Base-by-base conservation (phyloP, 352 stramenopile genomes). In the Phytophthora niederhauseri region DNA sequence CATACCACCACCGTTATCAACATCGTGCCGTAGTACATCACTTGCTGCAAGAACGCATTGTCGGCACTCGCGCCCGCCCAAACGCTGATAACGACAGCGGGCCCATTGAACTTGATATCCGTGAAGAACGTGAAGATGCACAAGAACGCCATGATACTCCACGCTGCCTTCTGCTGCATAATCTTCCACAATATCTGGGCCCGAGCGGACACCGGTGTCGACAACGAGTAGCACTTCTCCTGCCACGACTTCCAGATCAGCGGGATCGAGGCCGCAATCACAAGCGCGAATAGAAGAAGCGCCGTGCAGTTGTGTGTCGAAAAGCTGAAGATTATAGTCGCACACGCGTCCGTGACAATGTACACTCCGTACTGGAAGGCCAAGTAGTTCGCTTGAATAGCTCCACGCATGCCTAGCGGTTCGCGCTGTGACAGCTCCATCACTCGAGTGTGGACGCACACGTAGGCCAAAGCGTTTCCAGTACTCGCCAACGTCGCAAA, bases 1-100 rank as follows among this genome's bases (percentile, higher is more conserved):
- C 75, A 82, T 1, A 54, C 24, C 14, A 69, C 6, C 38, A 77
- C 48, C 6, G 75, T 75, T 9, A 75, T 2, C 8, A 82, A 22
- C 11, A 60, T 55, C 17, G 68, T 49, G n/a, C 61, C 38, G 53
- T 73, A 64, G 30, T 46, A 45, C 12, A 78, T 51, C 2, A 43
- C 9, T 28, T 67, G 66, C 4, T 57, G 50, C 48, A 68, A n/a
- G 24, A 78, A 50, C 14, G 41, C 45, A 28, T 72, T 64, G 56
- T 78, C 71, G 14, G 61, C 34, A 6, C 34, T 43, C 11, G 34
- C 34, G 15, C 34, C 34, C 11, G 34, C 34, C 34, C 34, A 43
- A 11, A 43, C 34, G 12, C 34, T 43, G 34, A 43, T 17, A 12
- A 43, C 34, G 12, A 43, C 12, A 43, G 14, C 14, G 0, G 34